These are phyloP conservation scores for Phyllosticta paracitricarpa DNA, from an alignment of 2,329 filamentous ascomycete genomes.

Conservation along the genomic window DNA sequence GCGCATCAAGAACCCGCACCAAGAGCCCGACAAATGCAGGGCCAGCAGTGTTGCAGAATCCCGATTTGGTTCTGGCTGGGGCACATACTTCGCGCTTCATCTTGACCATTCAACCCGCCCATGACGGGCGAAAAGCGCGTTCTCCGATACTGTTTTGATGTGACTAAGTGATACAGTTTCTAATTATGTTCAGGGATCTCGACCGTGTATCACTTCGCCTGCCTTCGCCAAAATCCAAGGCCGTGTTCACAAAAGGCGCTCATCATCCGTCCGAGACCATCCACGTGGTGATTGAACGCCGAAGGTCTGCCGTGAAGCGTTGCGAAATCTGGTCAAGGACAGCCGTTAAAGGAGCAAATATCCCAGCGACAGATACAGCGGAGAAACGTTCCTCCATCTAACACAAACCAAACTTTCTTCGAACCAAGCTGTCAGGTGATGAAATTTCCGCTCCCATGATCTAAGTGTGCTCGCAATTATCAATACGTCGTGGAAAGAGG, in stretches of 20 bases:
- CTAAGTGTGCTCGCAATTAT: background rate
- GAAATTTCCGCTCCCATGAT: background rate
- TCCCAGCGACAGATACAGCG: background rate
- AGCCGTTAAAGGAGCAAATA: background rate
- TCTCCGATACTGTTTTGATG: background rate
- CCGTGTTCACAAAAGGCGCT: background rate
- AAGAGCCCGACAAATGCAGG: background rate
- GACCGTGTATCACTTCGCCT: background rate
- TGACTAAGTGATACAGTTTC: background rate
- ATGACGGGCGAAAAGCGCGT: background rate
- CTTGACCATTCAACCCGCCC: background rate
- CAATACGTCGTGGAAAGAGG: background rate
- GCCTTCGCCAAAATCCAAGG: background rate
- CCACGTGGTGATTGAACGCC: background rate
- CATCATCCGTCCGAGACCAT: background rate
- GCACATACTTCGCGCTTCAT: background rate
- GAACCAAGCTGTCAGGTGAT: background rate
- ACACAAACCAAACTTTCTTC: background rate
- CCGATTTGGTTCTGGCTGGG: background rate
- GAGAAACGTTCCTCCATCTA: background rate
- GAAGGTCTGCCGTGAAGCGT: background rate
- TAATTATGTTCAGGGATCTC: background rate
- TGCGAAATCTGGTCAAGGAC: background rate
- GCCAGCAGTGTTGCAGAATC: background rate
- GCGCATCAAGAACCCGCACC: background rate